Base-by-base conservation (phyloP, 768 basidiomycete species). In the Clitopilus passeckerianus region DNA sequence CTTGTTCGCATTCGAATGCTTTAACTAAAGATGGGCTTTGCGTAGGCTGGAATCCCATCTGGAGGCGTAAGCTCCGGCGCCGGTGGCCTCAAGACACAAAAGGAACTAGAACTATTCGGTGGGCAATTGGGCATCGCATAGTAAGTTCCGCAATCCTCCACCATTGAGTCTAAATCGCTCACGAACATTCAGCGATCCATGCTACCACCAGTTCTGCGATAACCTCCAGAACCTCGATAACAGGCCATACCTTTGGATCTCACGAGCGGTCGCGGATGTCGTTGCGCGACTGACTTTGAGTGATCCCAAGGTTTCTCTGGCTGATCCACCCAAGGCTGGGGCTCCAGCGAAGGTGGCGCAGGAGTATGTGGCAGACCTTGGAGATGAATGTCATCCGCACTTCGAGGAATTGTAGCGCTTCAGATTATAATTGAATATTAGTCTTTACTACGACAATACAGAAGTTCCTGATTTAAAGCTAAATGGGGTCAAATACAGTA, bases 1-100 rank as follows among this genome's bases (percentile, higher is more conserved):
- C 7, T n/a, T 7, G n/a, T 18, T 15, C 10, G 10, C 37, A n/a
- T n/a, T 2, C 37, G 10, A 9, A 41, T 9, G 14, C 12, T 5
- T 15, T 9, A 4, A 34, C 44, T 24, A 15, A 43, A 24, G 14
- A 24, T 20, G 27, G 37, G 16, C 12, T 43, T 30, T 44, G 54
- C 41, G 43, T 37, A 63, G 61, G 59, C 50, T 37, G 67, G 68
- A 18, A 71, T 72, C 35, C 70, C 70, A 57, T 59, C 71, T 44
- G 72, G 72, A 22, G 71, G 72, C 34, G 62, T 73, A 37, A 65
- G 65, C 59, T 69, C 71, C 16, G 72, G 72, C 30, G 68, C 70
- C 18, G 71, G 71, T 52, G 71, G 64, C 18, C 58, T 67, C 43
- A 72, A 68, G 67, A 70, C 70, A 5, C 66, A 44, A 5, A 62